phyloP scores from a whole-genome alignment of 306 rosid species.

The Trichosanthes cucumerina region DNA sequence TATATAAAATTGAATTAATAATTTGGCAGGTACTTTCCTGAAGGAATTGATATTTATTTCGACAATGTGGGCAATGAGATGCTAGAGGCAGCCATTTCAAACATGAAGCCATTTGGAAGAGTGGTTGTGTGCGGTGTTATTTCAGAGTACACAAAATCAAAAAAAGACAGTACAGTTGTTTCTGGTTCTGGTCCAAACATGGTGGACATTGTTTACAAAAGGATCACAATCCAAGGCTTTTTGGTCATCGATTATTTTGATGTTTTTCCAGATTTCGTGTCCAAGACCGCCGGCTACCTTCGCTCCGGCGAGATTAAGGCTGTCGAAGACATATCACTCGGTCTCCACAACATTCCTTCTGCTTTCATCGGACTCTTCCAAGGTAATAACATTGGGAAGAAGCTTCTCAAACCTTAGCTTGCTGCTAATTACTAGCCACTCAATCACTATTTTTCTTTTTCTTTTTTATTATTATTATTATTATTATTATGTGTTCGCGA shows the following conservation, averaged over 20 bases:
- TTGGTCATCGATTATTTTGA: conserved; percentile 29
- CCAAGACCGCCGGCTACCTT: conserved; percentile 30
- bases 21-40: conserved; percentile 42
- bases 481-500: too few species aligned
- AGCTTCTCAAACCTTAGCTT: conserved; percentile 28
- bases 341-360: conserved; percentile 48
- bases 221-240: conserved; percentile 49
- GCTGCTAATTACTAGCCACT: background rate
- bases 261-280: conserved; percentile 28
- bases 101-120: conserved; percentile 55
- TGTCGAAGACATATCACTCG: conserved; percentile 42
- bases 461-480: too few species aligned
- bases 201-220: conserved; percentile 49
- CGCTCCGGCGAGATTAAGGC: conserved; percentile 27
- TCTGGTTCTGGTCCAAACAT: conserved; percentile 33
- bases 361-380: conserved; percentile 51
- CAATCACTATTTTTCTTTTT: too few species aligned
- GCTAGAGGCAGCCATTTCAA: conserved; percentile 49
- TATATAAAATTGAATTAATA: too few species aligned
- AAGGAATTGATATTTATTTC: conserved; percentile 65
- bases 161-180: too few species aligned
- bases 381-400: conserved; percentile 63
- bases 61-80: conserved; percentile 71
- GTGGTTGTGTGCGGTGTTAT: conserved; percentile 56
- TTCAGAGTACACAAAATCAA: conserved; percentile 36